Evolutionary conservation across 495 filamentous ascomycete genomes (phyloP).

Genomic region (Penicillium manginii): DNA sequence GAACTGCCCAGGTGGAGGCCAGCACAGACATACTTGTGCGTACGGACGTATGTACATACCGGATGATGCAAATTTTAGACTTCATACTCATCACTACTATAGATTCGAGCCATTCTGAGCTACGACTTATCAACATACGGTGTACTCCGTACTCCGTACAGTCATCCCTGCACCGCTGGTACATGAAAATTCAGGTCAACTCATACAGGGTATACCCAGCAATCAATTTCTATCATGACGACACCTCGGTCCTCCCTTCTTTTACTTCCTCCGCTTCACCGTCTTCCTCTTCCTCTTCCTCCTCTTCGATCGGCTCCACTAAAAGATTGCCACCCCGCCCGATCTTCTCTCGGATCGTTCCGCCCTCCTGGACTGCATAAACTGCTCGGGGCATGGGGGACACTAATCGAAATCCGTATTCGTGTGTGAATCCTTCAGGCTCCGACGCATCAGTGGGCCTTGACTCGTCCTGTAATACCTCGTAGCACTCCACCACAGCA

Average conservation of each 20-base stretch:
- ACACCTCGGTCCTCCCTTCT: slow-evolving; percentile 21
- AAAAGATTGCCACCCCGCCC: slow-evolving; percentile 87
- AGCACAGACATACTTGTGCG: too few species aligned
- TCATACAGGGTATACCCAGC: slow-evolving; percentile 8
- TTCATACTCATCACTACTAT: background rate
- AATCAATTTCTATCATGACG: slow-evolving; percentile 11
- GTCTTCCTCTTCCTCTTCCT: slow-evolving; percentile 59
- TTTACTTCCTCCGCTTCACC: slow-evolving; percentile 42
- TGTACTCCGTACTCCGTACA: too few species aligned
- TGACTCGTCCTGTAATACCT: slow-evolving; percentile 51
- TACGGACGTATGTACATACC: too few species aligned
- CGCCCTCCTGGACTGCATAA: slow-evolving; percentile 66
- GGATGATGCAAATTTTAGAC: background rate
- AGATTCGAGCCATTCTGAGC: background rate
- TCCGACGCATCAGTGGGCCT: slow-evolving; percentile 36
- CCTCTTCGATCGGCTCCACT: slow-evolving; percentile 70
- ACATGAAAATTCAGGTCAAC: background rate
- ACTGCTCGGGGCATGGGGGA: slow-evolving; percentile 80
- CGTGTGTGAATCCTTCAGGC: slow-evolving; percentile 73
- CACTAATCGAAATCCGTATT: slow-evolving; percentile 80
- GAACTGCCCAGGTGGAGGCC: too few species aligned
- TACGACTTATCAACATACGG: background rate
- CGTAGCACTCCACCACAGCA: slow-evolving; percentile 94
- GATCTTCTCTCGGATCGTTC: slow-evolving; percentile 69
- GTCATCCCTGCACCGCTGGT: background rate